Percentiles rank a stretch among this genome's conserved stretches.
phyloP scores from a whole-genome alignment of 2,329 filamentous ascomycete species.

The Aureobasidium namibiae region DNA sequence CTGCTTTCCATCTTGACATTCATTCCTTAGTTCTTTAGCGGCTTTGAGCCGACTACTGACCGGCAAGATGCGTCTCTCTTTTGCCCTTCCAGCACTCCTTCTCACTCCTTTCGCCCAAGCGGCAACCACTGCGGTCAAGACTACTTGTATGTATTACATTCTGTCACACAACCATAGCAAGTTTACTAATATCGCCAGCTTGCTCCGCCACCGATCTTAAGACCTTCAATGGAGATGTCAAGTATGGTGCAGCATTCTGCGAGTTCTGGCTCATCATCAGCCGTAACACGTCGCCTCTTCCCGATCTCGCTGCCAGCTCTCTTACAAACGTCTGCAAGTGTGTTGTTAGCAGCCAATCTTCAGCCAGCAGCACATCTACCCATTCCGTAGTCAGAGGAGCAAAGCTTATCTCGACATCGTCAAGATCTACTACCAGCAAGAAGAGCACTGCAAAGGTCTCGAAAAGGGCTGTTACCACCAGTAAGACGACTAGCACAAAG shows the following conservation, averaged over 20 bases:
- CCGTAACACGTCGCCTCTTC: slow-evolving; percentile 3
- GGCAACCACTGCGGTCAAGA: background rate
- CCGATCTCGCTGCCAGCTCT: background rate
- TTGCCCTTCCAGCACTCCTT: slow-evolving; percentile 6
- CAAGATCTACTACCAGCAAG: background rate
- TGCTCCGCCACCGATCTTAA: background rate
- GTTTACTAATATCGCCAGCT: background rate
- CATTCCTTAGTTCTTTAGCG: background rate
- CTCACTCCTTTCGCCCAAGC: slow-evolving; percentile 3
- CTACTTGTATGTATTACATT: background rate
- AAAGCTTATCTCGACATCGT: background rate
- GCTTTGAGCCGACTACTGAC: background rate
- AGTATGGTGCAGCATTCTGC: background rate
- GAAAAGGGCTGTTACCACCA: background rate
- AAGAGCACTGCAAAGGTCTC: background rate
- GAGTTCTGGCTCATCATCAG: slow-evolving; percentile 1
- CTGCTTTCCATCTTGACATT: background rate
- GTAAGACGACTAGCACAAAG: background rate
- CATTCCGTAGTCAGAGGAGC: background rate
- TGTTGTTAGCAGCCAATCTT: background rate
- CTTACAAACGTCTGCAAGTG: slow-evolving; percentile 4
- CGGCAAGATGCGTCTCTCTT: slow-evolving; percentile 6
- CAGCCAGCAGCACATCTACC: background rate
- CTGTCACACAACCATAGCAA: background rate
- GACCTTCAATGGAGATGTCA: background rate